These are phyloP conservation scores for Plasmodium knowlesi DNA, from an alignment of 169 alveolate genomes.

Conservation along the genomic window DNA sequence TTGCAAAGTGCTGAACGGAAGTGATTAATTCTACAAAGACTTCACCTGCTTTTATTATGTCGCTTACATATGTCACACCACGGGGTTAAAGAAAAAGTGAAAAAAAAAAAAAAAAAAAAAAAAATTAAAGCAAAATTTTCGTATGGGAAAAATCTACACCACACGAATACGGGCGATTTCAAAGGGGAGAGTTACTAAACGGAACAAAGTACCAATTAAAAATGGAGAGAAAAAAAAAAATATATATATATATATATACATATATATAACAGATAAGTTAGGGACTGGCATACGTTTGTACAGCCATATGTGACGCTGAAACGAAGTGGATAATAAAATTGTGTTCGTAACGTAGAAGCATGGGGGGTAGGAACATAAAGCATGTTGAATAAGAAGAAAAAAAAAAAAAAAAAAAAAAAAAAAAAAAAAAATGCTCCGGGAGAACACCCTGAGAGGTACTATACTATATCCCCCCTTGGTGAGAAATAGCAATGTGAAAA, in stretches of 20 bases:
- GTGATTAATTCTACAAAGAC: background rate
- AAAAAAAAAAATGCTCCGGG: background rate
- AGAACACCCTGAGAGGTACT: background rate
- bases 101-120: background rate
- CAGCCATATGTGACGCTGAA: background rate
- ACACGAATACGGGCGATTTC: background rate
- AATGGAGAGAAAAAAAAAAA: background rate
- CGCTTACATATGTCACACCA: background rate
- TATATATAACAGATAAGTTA: background rate
- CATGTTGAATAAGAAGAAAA: background rate
- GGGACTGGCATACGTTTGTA: background rate
- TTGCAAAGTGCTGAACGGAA: background rate
- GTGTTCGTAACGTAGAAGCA: background rate
- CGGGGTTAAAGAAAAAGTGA: background rate
- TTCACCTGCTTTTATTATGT: background rate
- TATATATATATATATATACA: too few species aligned
- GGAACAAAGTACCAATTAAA: background rate
- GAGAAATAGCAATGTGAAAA: background rate
- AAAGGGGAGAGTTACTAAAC: background rate
- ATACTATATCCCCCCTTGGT: background rate
- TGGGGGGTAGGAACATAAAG: background rate
- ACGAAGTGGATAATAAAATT: background rate
- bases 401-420: too few species aligned
- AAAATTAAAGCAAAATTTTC: background rate
- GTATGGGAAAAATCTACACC: background rate